A percentile compares a stretch with the other conserved stretches of the same genome.
Evolutionary conservation across 495 filamentous ascomycete species (phyloP).

Genomic region (Hamigera avellanea): DNA sequence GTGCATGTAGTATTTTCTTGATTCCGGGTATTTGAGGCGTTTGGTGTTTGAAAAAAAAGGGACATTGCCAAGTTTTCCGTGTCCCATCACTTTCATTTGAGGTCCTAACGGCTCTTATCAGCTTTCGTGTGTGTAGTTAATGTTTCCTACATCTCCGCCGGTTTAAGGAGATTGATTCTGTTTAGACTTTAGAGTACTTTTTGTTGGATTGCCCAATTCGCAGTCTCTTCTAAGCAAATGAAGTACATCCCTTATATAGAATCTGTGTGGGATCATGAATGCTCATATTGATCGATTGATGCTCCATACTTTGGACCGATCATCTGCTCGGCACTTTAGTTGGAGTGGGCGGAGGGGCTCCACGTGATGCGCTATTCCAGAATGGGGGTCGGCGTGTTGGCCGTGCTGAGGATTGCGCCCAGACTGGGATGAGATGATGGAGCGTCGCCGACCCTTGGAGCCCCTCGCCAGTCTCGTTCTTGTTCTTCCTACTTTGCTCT

Average conservation of each 20-base stretch:
- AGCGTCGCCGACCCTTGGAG: constrained; percentile 4
- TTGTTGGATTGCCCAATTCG: too few species aligned
- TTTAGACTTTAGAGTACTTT: too few species aligned
- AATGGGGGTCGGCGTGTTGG: constrained; percentile 5
- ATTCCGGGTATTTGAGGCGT: constrained; percentile 8
- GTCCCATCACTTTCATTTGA: too few species aligned
- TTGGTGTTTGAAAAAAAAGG: constrained; percentile 6
- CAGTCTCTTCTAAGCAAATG: too few species aligned
- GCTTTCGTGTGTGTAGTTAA: constrained; percentile 1
- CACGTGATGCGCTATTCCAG: constrained; percentile 17
- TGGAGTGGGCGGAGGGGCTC: too few species aligned
- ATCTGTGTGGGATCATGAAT: too few species aligned
- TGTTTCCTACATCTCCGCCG: constrained; percentile 6
- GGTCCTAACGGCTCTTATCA: not conserved
- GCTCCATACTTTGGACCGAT: not conserved
- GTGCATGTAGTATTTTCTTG: not conserved
- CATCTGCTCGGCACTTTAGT: too few species aligned
- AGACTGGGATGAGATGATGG: too few species aligned
- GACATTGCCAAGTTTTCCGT: too few species aligned
- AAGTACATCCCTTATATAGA: too few species aligned
- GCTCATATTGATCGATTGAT: constrained; percentile 1
- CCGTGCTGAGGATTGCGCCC: constrained; percentile 20
- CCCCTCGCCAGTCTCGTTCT: not conserved
- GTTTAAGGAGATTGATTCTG: constrained; percentile 8
- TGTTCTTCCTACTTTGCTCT: too few species aligned